These are phyloP conservation scores for Anthracocystis walkeri DNA, from an alignment of 1,284 basidiomycete species.

Conservation along the genomic window DNA sequence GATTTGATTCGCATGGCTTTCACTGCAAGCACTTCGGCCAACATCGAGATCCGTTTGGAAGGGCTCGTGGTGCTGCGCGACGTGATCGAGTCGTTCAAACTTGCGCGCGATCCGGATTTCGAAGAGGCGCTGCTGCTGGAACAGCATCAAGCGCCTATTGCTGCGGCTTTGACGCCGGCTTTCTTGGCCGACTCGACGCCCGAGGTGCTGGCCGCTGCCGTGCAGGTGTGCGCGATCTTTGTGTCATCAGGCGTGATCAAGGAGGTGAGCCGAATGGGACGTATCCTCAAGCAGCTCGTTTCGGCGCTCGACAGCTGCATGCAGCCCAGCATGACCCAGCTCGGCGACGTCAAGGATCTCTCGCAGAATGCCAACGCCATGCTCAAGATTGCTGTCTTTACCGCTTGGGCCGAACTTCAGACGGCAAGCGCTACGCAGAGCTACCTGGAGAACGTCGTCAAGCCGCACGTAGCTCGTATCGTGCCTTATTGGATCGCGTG, in stretches of 20 bases:
- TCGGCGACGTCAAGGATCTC: constrained; percentile 87
- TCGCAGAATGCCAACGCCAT: constrained; percentile 94
- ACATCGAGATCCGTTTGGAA: constrained; percentile 93
- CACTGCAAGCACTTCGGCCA: constrained; percentile 93
- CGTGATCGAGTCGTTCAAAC: constrained; percentile 91
- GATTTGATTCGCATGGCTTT: constrained; percentile 99
- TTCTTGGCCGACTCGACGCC: constrained; percentile 95
- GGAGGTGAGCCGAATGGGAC: constrained; percentile 88
- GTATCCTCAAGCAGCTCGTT: constrained; percentile 86
- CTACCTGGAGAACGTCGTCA: constrained; percentile 85
- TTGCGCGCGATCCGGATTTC: constrained; percentile 90
- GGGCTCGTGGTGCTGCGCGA: constrained; percentile 89
- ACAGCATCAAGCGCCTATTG: constrained; percentile 98
- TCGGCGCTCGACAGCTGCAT: constrained; percentile 77
- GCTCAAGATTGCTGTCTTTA: constrained; percentile 90
- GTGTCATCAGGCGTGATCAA: constrained; percentile 95
- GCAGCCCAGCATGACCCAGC: constrained; percentile 85
- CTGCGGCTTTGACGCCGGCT: constrained; percentile 95
- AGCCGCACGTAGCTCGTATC: constrained; percentile 81
- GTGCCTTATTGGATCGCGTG: constrained; percentile 88
- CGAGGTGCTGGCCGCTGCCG: constrained; percentile 90
- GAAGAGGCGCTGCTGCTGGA: constrained; percentile 91
- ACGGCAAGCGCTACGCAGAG: constrained; percentile 80
- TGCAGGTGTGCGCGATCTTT: constrained; percentile 93
- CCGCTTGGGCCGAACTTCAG: constrained; percentile 95